A percentile compares a stretch with the other conserved stretches of the same genome.
phyloP scores from a whole-genome alignment of 2,329 filamentous ascomycete genomes.

The Cytospora piceicola region DNA sequence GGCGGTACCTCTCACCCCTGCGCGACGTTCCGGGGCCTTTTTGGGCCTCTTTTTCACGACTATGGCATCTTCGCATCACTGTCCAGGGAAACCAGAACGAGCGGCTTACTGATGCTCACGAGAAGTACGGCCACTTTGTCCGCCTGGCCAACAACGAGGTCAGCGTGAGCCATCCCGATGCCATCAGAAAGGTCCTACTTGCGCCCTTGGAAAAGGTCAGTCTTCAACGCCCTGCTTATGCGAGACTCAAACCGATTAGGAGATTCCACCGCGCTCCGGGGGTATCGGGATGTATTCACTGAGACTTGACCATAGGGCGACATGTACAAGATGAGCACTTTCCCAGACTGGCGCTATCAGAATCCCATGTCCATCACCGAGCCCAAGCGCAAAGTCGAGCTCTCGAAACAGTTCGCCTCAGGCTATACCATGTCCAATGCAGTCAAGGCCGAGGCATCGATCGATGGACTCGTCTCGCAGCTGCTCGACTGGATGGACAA shows the following conservation, averaged over 20 bases:
- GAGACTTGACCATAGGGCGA: background rate
- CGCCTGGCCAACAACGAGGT: constrained; percentile 23
- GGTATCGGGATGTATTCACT: background rate
- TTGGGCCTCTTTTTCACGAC: constrained; percentile 15
- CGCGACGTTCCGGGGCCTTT: constrained; percentile 19
- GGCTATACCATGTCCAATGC: constrained; percentile 41
- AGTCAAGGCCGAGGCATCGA: constrained; percentile 28
- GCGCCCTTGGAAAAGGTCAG: constrained; percentile 13
- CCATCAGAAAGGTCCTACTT: constrained; percentile 10
- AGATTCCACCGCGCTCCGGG: background rate
- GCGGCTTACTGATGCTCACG: constrained; percentile 19
- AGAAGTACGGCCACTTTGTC: constrained; percentile 25
- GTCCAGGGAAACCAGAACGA: constrained; percentile 23
- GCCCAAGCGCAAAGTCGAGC: constrained; percentile 40
- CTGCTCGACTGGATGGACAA: constrained; percentile 33
- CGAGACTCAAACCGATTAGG: background rate
- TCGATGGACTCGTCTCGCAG: constrained; percentile 28
- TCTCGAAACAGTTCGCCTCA: constrained; percentile 40
- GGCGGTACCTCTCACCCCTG: constrained; percentile 17
- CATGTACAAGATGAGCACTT: constrained; percentile 42
- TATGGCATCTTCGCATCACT: constrained; percentile 21
- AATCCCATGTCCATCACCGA: constrained; percentile 46
- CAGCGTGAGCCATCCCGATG: constrained; percentile 23
- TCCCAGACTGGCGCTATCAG: constrained; percentile 46
- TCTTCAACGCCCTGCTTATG: background rate